Conservation (phyloP, 495 filamentous ascomycete species). For the Aspergillus wentii region DNA sequence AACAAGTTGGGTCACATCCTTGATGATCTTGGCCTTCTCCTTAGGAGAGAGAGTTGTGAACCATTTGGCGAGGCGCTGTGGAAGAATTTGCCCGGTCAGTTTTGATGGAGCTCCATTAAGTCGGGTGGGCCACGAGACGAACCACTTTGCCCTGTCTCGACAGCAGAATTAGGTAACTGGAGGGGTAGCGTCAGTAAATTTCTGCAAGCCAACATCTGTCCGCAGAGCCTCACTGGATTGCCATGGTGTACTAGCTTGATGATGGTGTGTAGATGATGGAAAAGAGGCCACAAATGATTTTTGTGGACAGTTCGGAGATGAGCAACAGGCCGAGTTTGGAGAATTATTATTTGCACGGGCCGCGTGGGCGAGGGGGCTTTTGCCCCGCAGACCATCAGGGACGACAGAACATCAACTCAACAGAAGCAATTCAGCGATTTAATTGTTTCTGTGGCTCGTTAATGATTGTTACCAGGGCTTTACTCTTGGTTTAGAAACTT, state of each 20-base stretch:
- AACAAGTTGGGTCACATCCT: slow-evolving; percentile 98
- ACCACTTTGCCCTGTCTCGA: slow-evolving; percentile 99
- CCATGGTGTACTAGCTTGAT: slow-evolving; percentile 37
- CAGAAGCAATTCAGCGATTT: too few relatives aligned
- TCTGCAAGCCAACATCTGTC: background rate
- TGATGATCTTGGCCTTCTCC: slow-evolving; percentile 99
- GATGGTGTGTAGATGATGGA: slow-evolving; percentile 10
- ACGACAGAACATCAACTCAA: too few relatives aligned
- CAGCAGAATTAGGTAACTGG: slow-evolving; percentile 92
- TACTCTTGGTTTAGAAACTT: too few relatives aligned
- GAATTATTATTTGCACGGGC: slow-evolving; percentile 34
- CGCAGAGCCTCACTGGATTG: slow-evolving; percentile 50
- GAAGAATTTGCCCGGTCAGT: slow-evolving; percentile 29
- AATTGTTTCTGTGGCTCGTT: too few relatives aligned
- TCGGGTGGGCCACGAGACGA: slow-evolving; percentile 40
- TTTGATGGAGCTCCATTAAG: slow-evolving; percentile 15
- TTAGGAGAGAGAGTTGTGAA: slow-evolving; percentile 97
- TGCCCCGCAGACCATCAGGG: too few relatives aligned
- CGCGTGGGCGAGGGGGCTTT: slow-evolving; percentile 15
- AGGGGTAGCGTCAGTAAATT: slow-evolving; percentile 27
- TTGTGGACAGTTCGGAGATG: slow-evolving; percentile 7
- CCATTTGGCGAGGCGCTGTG: slow-evolving; percentile 96
- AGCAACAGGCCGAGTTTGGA: slow-evolving; percentile 29
- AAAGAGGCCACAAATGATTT: slow-evolving; percentile 18
- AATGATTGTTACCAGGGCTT: too few relatives aligned